Base-by-base conservation (phyloP, 2,329 filamentous ascomycete species). In the Verticillium nubilum region DNA sequence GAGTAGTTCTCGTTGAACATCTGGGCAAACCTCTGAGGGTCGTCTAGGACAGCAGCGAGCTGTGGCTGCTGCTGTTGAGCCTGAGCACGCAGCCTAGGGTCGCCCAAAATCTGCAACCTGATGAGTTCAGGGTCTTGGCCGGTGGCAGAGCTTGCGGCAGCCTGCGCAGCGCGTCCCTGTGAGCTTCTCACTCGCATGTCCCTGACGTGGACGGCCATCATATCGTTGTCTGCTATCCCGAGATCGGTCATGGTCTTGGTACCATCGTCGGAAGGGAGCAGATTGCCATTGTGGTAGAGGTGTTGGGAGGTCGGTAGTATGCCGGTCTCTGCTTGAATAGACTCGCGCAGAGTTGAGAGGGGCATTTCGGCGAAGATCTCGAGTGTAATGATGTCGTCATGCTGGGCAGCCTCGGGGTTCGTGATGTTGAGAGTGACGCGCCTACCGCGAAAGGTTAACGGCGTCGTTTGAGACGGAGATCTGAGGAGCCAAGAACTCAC, bases 251-350 rank as follows among this genome's bases (percentile, higher is more conserved):
- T 84, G 3, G 92, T 97, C 73, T 92, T 89, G 60, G 83, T 76
- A 68, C 93, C 88, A 74, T 92, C 88, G 42, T 63, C 59, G 42
- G 56, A 29, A 65, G 80, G 83, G 59, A 99, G 86, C 50, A 93
- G 84, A 65, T 86, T 85, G 65, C 94, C 95, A 73, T 97, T 96
- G 77, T 94, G 90, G 76, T 95, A 96, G 70, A 98, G 87, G 70
- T 92, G 87, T 73, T 97, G 92, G 54, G 88, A 82, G 52, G 81
- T 79, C 19, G 86, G 83, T 28, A 90, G 85, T 66, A 96, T 87
- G 67, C 80, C 80, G 55, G 89, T 89, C 75, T 98, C 94, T 74
- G 87, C 90, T 72, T 95, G 86, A 71, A 99, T 89, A 70, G 92
- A 90, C 70, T 88, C 90, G 75, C 96, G 96, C 65, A 99, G 84